A percentile compares a stretch with the other conserved stretches of the same genome.
Conservation (phyloP, 2,329 filamentous ascomycete genomes). For the Fusarium compactum region DNA sequence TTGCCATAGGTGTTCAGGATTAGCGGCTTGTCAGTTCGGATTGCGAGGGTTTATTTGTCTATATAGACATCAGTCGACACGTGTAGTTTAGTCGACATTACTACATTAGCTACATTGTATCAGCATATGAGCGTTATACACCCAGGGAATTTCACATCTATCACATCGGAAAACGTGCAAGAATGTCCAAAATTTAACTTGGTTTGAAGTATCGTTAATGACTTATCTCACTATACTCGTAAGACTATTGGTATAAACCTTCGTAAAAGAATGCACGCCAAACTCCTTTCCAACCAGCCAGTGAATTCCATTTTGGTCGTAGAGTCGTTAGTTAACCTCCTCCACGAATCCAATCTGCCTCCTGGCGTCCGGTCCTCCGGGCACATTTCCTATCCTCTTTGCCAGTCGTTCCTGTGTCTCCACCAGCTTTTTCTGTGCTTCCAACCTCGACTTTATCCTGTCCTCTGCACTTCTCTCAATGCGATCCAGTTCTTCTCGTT, state of each 20-base stretch:
- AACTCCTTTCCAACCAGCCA: conserved; percentile 25
- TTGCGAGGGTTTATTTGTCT: not conserved
- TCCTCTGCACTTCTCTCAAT: conserved; percentile 61
- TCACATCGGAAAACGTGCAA: not conserved
- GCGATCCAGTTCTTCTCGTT: conserved; percentile 64
- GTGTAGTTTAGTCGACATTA: not conserved
- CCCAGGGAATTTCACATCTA: not conserved
- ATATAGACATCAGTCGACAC: not conserved
- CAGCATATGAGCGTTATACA: not conserved
- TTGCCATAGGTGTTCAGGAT: conserved; percentile 10
- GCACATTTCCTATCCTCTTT: conserved; percentile 58
- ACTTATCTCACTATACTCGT: not conserved
- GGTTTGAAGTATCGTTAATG: not conserved
- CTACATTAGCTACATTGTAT: not conserved
- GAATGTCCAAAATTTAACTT: not conserved
- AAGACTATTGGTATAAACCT: conserved; percentile 3
- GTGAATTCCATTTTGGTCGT: conserved; percentile 1
- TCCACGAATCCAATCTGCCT: conserved; percentile 69
- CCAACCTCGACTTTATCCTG: conserved; percentile 59
- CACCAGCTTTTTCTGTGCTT: conserved; percentile 66
- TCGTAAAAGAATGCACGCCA: conserved; percentile 7
- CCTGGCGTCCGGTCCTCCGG: conserved; percentile 47
- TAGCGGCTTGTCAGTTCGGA: not conserved
- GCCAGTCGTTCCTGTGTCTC: conserved; percentile 59
- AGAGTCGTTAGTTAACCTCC: conserved; percentile 58